Evolutionary conservation across 1,284 basidiomycete species (phyloP).

Genomic region (Phlebopus sp.): DNA sequence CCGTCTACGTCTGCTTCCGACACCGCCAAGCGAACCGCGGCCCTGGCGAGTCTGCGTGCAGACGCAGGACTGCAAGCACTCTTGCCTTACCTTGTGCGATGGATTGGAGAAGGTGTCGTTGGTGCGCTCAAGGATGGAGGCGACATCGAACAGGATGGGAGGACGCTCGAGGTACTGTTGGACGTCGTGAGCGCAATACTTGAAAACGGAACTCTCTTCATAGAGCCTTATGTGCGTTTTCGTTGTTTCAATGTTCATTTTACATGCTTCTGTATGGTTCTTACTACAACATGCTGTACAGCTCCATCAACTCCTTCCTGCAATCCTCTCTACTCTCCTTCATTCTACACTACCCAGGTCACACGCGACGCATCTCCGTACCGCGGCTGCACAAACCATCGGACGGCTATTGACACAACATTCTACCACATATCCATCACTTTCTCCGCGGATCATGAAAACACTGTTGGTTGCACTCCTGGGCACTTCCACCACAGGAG

Average conservation of each 20-base stretch:
- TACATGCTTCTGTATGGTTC: neutral
- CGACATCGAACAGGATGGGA: slow-evolving; percentile 60
- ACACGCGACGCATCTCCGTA: slow-evolving; percentile 62
- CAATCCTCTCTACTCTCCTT: slow-evolving; percentile 86
- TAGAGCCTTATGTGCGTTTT: slow-evolving; percentile 89
- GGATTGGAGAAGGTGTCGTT: slow-evolving; percentile 90
- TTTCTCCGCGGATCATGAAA: slow-evolving; percentile 88
- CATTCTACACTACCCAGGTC: slow-evolving; percentile 74
- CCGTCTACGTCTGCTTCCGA: slow-evolving; percentile 41
- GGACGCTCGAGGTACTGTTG: slow-evolving; percentile 72
- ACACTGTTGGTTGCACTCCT: slow-evolving; percentile 87
- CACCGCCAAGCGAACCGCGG: slow-evolving; percentile 74
- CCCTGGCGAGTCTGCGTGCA: slow-evolving; percentile 82
- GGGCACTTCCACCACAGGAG: slow-evolving; percentile 10
- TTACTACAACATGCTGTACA: slow-evolving; percentile 31
- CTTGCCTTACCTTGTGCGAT: slow-evolving; percentile 93
- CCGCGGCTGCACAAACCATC: slow-evolving; percentile 78
- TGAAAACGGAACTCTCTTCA: slow-evolving; percentile 85
- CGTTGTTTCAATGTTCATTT: neutral
- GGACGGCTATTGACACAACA: slow-evolving; percentile 74
- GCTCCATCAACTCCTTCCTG: slow-evolving; percentile 95
- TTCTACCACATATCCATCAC: slow-evolving; percentile 82
- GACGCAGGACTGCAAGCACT: slow-evolving; percentile 94
- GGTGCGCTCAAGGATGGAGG: slow-evolving; percentile 58
- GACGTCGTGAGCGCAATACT: slow-evolving; percentile 81